phyloP scores from a whole-genome alignment of 2,329 filamentous ascomycete genomes.

The Tolypocladium ophioglossoides region DNA sequence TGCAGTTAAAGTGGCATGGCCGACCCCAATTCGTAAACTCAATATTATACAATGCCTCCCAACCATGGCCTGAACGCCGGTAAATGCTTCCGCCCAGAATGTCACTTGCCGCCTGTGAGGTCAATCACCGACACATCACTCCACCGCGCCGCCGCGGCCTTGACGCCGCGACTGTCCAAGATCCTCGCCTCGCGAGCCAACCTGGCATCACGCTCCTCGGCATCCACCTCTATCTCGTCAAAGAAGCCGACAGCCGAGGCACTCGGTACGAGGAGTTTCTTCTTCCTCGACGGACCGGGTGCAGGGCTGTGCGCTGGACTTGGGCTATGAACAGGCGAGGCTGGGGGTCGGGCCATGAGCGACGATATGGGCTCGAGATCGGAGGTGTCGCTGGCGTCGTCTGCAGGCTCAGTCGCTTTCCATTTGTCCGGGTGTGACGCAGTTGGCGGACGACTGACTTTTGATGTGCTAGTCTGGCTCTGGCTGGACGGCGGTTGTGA shows the following conservation, averaged over 20 bases:
- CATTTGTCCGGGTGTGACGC: not conserved
- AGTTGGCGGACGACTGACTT: not conserved
- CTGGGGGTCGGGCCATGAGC: not conserved
- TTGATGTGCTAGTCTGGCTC: not conserved
- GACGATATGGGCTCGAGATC: conserved; percentile 4
- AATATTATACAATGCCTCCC: not conserved
- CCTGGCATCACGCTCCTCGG: conserved; percentile 14
- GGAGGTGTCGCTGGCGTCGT: conserved; percentile 8
- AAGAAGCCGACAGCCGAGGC: conserved; percentile 28
- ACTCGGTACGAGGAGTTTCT: conserved; percentile 28
- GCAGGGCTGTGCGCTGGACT: conserved; percentile 1
- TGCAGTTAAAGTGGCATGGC: not conserved
- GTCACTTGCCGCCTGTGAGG: conserved; percentile 11
- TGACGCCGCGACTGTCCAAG: conserved; percentile 7
- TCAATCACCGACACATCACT: conserved; percentile 24
- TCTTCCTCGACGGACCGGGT: conserved; percentile 14
- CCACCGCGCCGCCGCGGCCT: conserved; percentile 11
- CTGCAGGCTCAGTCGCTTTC: not conserved
- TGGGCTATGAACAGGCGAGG: conserved; percentile 2
- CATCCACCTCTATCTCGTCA: conserved; percentile 17
- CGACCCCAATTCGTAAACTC: not conserved
- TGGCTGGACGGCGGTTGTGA: not conserved
- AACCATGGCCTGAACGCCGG: not conserved
- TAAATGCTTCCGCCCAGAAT: not conserved
- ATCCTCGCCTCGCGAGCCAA: conserved; percentile 10